Evolutionary conservation across 768 basidiomycete species (phyloP).

Genomic region (Exsudoporus frostii): DNA sequence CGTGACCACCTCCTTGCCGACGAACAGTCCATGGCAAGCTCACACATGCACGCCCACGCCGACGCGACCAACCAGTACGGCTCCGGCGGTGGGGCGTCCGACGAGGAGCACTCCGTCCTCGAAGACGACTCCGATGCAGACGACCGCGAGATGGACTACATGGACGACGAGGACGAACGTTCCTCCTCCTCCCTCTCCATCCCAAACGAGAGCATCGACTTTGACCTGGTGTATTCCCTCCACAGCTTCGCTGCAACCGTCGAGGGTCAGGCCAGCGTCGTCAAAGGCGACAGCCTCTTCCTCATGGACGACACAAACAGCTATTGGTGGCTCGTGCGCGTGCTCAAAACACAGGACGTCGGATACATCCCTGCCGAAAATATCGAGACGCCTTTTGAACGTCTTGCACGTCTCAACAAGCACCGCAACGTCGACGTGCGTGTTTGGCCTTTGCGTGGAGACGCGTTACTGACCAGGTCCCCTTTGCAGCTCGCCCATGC

Average conservation of each 20-base stretch:
- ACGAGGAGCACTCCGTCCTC: constrained; percentile 77
- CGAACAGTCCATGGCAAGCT: constrained; percentile 46
- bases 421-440: constrained; percentile 95
- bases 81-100: constrained; percentile 45
- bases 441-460: constrained; percentile 9
- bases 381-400: constrained; percentile 97
- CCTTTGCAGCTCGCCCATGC: constrained; percentile 30
- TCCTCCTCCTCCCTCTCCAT: constrained; percentile 84
- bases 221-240: constrained; percentile 88
- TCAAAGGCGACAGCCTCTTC: constrained; percentile 95
- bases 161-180: constrained; percentile 73
- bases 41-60: constrained; percentile 46
- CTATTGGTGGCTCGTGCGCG: constrained; percentile 99
- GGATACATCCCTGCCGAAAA: constrained; percentile 99
- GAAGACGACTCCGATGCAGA: constrained; percentile 83
- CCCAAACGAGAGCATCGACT: constrained; percentile 90
- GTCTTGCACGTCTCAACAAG: constrained; percentile 93
- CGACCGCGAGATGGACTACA: constrained; percentile 60
- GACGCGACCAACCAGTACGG: constrained; percentile 41
- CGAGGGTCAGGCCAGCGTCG: constrained; percentile 97
- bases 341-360: constrained; percentile 97
- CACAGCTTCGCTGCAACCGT: constrained; percentile 98
- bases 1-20: constrained; percentile 57
- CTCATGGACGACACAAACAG: constrained; percentile 98
- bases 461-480: background rate